Evolutionary conservation across 257 asterid species (phyloP).

Genomic region (Ocimum tenuiflorum): DNA sequence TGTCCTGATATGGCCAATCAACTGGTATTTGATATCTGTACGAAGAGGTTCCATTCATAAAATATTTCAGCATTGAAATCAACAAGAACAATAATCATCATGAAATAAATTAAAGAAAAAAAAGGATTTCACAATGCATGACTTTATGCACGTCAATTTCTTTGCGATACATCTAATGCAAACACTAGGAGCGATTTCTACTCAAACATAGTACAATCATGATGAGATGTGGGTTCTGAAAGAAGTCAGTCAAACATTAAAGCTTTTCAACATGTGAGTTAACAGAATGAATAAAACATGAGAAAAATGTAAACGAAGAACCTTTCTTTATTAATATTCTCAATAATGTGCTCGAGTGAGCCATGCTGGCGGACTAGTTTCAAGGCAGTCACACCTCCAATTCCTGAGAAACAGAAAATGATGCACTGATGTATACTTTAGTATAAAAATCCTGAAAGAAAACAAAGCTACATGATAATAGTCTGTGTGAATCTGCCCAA

Average conservation of each 20-base stretch:
- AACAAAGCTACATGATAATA: not conserved
- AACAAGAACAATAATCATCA: not conserved
- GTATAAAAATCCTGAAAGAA: not conserved
- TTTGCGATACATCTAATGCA: too few species aligned
- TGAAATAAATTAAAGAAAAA: not conserved
- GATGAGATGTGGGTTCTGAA: not conserved
- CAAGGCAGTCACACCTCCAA: conserved; percentile 90
- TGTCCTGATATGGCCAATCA: conserved; percentile 86
- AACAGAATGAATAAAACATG: not conserved
- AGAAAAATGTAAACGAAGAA: conserved; percentile 11
- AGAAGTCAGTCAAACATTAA: not conserved
- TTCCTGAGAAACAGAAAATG: conserved; percentile 42
- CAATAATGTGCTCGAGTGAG: conserved; percentile 70
- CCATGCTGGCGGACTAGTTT: conserved; percentile 89
- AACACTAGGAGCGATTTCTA: not conserved
- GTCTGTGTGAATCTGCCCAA: not conserved
- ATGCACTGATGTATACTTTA: not conserved
- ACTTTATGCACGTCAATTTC: too few species aligned
- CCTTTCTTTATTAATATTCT: conserved; percentile 89
- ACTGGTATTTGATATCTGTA: conserved; percentile 82
- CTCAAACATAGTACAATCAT: not conserved
- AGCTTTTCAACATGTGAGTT: not conserved
- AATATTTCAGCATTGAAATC: not conserved
- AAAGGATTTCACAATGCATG: too few species aligned
- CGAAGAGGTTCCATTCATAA: conserved; percentile 2